Percentiles rank a stretch among this genome's conserved stretches.
phyloP scores from a whole-genome alignment of 148 eudicot genomes.

The Talinum fruticosum region DNA sequence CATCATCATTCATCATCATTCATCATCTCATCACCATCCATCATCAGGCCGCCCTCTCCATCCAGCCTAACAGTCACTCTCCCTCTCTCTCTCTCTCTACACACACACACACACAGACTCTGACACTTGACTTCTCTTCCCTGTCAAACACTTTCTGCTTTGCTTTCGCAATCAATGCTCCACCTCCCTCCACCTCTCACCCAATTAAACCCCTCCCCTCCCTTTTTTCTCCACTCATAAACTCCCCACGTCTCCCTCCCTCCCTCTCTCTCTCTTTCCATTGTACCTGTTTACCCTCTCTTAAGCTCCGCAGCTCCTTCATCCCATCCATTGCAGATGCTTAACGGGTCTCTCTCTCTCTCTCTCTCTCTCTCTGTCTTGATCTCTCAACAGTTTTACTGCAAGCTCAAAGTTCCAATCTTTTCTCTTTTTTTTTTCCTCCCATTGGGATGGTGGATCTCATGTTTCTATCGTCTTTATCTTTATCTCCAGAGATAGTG shows the following conservation, averaged over 20 bases:
- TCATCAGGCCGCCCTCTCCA: too few species aligned
- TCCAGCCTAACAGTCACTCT: constrained; percentile 21
- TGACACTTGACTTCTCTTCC: not conserved
- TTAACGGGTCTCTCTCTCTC: not conserved
- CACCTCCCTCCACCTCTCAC: constrained; percentile 22
- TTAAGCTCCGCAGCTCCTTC: not conserved
- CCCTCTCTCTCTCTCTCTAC: not conserved
- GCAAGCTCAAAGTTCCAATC: not conserved
- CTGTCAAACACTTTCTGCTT: constrained; percentile 11
- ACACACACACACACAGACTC: too few species aligned
- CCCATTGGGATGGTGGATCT: constrained; percentile 24
- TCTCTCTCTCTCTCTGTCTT: not conserved
- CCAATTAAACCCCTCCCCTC: not conserved
- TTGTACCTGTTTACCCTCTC: not conserved
- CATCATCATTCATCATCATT: too few species aligned
- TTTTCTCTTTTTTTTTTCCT: not conserved
- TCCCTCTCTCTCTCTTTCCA: constrained; percentile 2
- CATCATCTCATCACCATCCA: too few species aligned
- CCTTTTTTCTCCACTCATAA: not conserved
- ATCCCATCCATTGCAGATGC: not conserved
- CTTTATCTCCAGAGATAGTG: constrained; percentile 27
- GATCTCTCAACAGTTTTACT: not conserved
- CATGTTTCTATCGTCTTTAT: constrained; percentile 21
- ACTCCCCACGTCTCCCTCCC: not conserved
- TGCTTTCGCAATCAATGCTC: constrained; percentile 41